phyloP scores from a whole-genome alignment of 495 filamentous ascomycete genomes.

The Halenospora varia region DNA sequence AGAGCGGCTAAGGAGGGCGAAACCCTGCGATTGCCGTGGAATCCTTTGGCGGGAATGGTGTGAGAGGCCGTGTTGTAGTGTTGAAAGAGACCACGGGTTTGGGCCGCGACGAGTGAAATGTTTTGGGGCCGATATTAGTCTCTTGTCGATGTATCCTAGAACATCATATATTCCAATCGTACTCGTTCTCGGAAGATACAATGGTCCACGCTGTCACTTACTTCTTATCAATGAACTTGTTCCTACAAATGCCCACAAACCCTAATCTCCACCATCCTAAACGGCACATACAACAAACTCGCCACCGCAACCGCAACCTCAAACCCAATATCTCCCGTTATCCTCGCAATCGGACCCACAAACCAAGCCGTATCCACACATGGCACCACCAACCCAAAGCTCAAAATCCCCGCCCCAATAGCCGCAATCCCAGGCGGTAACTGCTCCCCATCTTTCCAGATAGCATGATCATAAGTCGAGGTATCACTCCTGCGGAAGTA shows the following conservation, averaged over 20 bases:
- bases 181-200: no score
- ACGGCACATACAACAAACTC: conserved; percentile 42
- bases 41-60: background rate
- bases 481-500: conserved; percentile 47
- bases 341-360: conserved; percentile 41
- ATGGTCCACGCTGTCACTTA: no score
- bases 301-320: conserved; percentile 50
- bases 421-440: conserved; percentile 46
- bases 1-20: background rate
- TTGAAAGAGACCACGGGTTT: no score
- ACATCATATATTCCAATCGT: no score
- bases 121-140: no score
- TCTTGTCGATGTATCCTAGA: no score
- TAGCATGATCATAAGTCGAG: conserved; percentile 42
- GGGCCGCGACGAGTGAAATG: no score
- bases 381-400: conserved; percentile 49
- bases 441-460: conserved; percentile 39
- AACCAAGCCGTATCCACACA: conserved; percentile 41
- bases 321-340: conserved; percentile 55
- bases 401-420: conserved; percentile 38
- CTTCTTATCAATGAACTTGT: no score
- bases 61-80: no score
- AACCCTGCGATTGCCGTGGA: background rate
- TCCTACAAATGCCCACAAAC: background rate
- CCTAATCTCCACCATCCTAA: conserved; percentile 35